Conservation (phyloP, 1,284 basidiomycete genomes). For the Fomitopsis betulina region DNA sequence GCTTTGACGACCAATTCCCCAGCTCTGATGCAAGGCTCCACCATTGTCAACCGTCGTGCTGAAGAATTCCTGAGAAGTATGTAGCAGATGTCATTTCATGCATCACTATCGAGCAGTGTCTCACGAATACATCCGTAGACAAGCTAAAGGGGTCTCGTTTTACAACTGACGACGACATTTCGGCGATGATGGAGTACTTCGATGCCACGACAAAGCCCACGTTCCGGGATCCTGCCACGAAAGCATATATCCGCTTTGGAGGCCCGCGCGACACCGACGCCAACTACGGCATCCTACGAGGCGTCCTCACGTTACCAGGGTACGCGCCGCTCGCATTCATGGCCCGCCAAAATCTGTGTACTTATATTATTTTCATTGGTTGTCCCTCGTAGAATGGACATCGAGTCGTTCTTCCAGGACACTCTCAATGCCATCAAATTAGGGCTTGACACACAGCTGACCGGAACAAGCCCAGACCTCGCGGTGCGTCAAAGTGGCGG, state of each 20-base stretch:
- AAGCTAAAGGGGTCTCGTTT: constrained; percentile 31
- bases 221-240: constrained; percentile 32
- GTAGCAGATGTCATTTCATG: not conserved
- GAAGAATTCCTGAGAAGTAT: constrained; percentile 26
- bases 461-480: not conserved
- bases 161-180: constrained; percentile 28
- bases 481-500: not conserved
- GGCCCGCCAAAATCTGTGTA: not conserved
- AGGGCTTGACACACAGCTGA: constrained; percentile 29
- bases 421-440: constrained; percentile 30
- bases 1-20: not conserved
- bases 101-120: not conserved
- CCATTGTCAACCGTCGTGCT: constrained; percentile 26
- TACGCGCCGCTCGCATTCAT: constrained; percentile 11
- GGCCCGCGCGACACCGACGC: constrained; percentile 15
- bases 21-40: constrained; percentile 21
- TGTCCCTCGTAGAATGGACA: constrained; percentile 21
- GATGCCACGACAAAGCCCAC: constrained; percentile 37
- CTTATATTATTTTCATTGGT: not conserved
- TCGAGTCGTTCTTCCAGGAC: constrained; percentile 37
- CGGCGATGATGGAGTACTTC: constrained; percentile 34
- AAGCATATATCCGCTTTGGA: constrained; percentile 39
- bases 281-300: constrained; percentile 35
- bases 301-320: constrained; percentile 36
- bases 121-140: constrained; percentile 17